Evolutionary conservation across 345 rosid genomes (phyloP).

Genomic region (Xanthoceras sorbifolium): DNA sequence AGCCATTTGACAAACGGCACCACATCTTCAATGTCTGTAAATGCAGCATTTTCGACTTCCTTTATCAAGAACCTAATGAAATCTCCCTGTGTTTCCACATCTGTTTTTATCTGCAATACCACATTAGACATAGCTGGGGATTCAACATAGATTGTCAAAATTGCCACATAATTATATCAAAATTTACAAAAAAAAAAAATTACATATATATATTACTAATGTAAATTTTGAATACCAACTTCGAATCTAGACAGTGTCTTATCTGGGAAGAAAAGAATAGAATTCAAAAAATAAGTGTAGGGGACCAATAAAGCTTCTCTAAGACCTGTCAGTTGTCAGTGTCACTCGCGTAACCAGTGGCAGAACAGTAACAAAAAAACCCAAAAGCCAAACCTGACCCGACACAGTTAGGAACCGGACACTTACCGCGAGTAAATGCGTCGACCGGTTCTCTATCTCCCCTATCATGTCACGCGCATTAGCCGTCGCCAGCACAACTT

Average conservation of each 20-base stretch:
- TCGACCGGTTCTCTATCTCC: slow-evolving; percentile 96
- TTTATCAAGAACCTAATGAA: slow-evolving; percentile 85
- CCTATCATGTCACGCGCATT: slow-evolving; percentile 96
- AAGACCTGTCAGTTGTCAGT: slow-evolving; percentile 19
- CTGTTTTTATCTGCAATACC: slow-evolving; percentile 78
- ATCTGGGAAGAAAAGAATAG: slow-evolving; percentile 30
- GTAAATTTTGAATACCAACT: not conserved
- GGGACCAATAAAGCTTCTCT: slow-evolving; percentile 28
- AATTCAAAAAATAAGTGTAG: slow-evolving; percentile 24
- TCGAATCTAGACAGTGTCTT: slow-evolving; percentile 40
- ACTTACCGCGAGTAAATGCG: slow-evolving; percentile 86
- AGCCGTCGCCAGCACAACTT: slow-evolving; percentile 44
- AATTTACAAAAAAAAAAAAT: too few relatives aligned
- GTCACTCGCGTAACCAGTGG: slow-evolving; percentile 32
- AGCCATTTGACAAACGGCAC: slow-evolving; percentile 97
- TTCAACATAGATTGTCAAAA: not conserved
- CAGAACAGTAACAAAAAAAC: slow-evolving; percentile 29
- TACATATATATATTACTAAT: too few relatives aligned
- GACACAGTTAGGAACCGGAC: slow-evolving; percentile 6
- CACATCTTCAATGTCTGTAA: slow-evolving; percentile 79
- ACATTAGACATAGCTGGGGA: not conserved
- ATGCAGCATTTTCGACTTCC: slow-evolving; percentile 83
- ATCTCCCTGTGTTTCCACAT: slow-evolving; percentile 94
- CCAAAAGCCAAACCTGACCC: not conserved
- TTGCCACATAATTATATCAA: slow-evolving; percentile 12